Evolutionary conservation across 1,139 yeast genomes (phyloP).

Genomic region (Candida sojae): DNA sequence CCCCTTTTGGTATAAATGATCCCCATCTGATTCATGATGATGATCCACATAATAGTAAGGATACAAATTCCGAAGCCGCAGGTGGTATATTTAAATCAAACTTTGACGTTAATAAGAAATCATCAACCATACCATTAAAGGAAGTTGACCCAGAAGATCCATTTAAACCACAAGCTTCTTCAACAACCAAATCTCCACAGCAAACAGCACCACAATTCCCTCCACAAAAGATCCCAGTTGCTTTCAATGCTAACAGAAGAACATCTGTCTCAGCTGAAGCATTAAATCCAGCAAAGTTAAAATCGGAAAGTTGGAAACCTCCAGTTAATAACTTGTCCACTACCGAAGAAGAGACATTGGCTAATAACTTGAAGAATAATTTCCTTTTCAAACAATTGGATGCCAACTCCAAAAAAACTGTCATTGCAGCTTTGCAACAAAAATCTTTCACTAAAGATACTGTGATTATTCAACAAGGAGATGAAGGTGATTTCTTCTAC

Average conservation of each 20-base stretch:
- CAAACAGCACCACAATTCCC: constrained; percentile 19
- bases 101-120: constrained; percentile 37
- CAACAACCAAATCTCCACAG: constrained; percentile 7
- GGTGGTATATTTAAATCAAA: constrained; percentile 43
- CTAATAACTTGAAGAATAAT: constrained; percentile 72
- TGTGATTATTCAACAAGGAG: constrained; percentile 87
- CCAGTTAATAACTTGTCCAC: constrained; percentile 65
- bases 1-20: constrained; percentile 62
- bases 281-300: constrained; percentile 55
- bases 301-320: constrained; percentile 71
- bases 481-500: constrained; percentile 93
- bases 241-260: constrained; percentile 80
- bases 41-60: constrained; percentile 12
- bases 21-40: constrained; percentile 52
- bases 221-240: constrained; percentile 42
- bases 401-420: constrained; percentile 73
- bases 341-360: constrained; percentile 68
- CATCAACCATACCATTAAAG: constrained; percentile 17
- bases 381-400: constrained; percentile 79
- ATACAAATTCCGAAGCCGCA: constrained; percentile 10
- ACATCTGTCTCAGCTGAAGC: constrained; percentile 87
- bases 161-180: constrained; percentile 5
- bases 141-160: constrained; percentile 20
- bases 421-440: constrained; percentile 79
- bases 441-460: constrained; percentile 60